Evolutionary conservation across 1,284 basidiomycete genomes (phyloP).

Genomic region (Ustilago esculenta): DNA sequence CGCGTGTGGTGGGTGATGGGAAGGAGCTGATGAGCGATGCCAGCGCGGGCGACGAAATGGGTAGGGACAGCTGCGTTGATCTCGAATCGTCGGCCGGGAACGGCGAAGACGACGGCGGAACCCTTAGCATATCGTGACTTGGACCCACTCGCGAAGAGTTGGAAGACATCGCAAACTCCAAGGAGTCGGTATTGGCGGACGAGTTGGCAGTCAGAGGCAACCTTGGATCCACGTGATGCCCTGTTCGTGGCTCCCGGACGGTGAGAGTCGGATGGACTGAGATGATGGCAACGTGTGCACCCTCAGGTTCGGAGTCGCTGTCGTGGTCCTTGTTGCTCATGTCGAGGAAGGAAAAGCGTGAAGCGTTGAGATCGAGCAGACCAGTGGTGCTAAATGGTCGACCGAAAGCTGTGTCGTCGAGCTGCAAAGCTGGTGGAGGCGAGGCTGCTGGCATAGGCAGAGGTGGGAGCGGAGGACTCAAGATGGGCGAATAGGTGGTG

Average conservation of each 20-base stretch:
- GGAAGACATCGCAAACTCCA: conserved; percentile 1
- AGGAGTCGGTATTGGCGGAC: not conserved
- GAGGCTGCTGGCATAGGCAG: conserved; percentile 12
- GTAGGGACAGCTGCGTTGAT: conserved; percentile 6
- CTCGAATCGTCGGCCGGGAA: not conserved
- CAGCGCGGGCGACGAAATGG: conserved; percentile 27
- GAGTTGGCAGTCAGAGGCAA: conserved; percentile 1
- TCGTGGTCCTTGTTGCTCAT: conserved; percentile 28
- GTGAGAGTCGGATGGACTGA: not conserved
- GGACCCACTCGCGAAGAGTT: not conserved
- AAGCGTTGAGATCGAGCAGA: conserved; percentile 26
- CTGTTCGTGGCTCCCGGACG: not conserved
- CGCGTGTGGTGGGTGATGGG: conserved; percentile 22
- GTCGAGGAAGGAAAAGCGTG: conserved; percentile 37
- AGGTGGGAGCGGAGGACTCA: conserved; percentile 10
- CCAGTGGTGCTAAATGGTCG: conserved; percentile 34
- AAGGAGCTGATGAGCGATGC: conserved; percentile 44
- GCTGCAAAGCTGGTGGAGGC: conserved; percentile 31
- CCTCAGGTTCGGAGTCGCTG: conserved; percentile 17
- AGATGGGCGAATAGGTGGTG: conserved; percentile 24
- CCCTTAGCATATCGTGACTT: conserved; percentile 6
- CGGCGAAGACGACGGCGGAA: conserved; percentile 1
- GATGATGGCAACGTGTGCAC: not conserved
- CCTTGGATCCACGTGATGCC: not conserved
- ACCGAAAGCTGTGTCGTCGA: conserved; percentile 32